Base-by-base conservation (phyloP, 139 green algal genomes). In the Edaphochlamys debaryana region DNA sequence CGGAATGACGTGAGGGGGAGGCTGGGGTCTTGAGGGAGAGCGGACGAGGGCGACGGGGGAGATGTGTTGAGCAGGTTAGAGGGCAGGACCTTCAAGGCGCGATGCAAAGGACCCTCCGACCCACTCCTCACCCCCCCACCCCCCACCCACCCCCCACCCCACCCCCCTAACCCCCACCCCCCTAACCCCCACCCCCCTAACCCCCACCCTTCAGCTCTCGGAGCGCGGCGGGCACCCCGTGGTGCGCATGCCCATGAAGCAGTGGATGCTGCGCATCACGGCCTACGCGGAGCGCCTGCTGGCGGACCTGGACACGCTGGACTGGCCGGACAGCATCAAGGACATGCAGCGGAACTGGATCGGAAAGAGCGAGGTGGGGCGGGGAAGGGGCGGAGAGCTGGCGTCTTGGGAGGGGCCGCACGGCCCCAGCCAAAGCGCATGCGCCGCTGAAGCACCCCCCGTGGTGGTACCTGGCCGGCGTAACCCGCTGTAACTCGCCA, bases 301-400 rank as follows among this genome's bases (percentile, higher is more conserved):
- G 74, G 84, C 92, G 4, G 96, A 98, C 84, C 89, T 99, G 74
- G 95, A 99, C 37, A 87, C 62, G 5, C 85, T 99, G 68, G 96
- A 99, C 87, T 99, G 97, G 97, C 86, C 88, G 0, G 95, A 99
- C 29, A 95, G 86, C 80, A 98, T 99, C 89, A 99, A 99, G 91
- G 96, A 98, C 79, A 99, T 99, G 97, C 97, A 99, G 92, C 91
- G 96, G 48, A 99, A 99, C 92, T 99, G 97, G 97, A 99, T 99
- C 50, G 97, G 97, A 0, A 89, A 94, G 19, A 95, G 86, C 22
- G 95, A 99, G 92, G 96, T 96, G 81, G 9, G 79, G 27, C 4
- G 60, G 60, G 30, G 56, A n/a, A 22, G 20, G 56, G 56, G 30
- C 5, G 56, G 56, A 32, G 56, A 22, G 23, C 11, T 15, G 48